Percentiles rank a stretch among this genome's conserved stretches.
Evolutionary conservation across 768 basidiomycete species (phyloP).

Genomic region (Gymnopilus dilepis): DNA sequence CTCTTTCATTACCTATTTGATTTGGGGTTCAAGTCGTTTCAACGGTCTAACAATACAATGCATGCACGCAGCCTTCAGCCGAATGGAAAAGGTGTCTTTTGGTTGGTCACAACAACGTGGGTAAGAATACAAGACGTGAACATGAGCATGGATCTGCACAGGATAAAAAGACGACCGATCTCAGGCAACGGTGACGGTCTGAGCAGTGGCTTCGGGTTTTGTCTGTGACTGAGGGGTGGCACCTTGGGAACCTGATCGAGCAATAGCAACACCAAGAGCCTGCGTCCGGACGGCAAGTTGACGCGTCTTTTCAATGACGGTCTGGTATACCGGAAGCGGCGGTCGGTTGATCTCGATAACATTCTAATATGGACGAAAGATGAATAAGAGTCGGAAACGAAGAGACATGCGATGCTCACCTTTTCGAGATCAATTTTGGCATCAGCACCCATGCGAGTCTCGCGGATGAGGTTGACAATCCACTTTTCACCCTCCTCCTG

Average conservation of each 20-base stretch:
- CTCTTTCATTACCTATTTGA: background rate
- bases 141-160: background rate
- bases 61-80: background rate
- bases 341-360: constrained; percentile 95
- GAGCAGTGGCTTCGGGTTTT: background rate
- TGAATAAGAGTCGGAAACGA: background rate
- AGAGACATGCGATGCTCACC: constrained; percentile 45
- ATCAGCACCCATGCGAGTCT: constrained; percentile 95
- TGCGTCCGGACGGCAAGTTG: constrained; percentile 91
- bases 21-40: background rate
- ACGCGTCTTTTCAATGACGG: constrained; percentile 94
- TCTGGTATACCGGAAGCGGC: constrained; percentile 88
- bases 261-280: constrained; percentile 78
- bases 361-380: constrained; percentile 58
- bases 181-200: background rate
- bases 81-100: constrained; percentile 9
- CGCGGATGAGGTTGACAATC: constrained; percentile 99
- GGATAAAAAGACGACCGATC: background rate
- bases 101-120: constrained; percentile 9
- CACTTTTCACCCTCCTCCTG: constrained; percentile 97
- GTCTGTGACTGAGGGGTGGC: background rate
- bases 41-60: background rate
- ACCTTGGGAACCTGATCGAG: constrained; percentile 32
- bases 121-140: constrained; percentile 13
- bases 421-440: constrained; percentile 98